Conservation (phyloP, 1,284 basidiomycete genomes). For the Apiotrichum laibachii region DNA sequence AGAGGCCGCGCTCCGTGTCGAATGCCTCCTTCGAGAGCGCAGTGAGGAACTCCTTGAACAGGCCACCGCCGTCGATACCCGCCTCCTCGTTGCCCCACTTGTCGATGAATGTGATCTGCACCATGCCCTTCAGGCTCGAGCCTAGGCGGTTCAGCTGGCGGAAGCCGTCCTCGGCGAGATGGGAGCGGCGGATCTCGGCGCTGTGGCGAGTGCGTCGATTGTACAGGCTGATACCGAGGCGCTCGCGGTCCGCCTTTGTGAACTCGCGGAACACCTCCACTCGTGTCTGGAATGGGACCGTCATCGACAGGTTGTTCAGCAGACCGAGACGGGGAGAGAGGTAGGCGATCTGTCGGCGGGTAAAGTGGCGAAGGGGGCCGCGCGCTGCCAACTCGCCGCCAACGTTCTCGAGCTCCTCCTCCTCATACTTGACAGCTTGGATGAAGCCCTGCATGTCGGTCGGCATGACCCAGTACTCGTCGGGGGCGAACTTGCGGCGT, state of each 20-base stretch:
- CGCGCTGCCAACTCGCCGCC: slow-evolving; percentile 25
- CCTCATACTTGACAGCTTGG: slow-evolving; percentile 73
- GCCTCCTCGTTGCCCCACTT: slow-evolving; percentile 54
- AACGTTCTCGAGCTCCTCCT: slow-evolving; percentile 46
- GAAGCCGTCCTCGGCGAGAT: slow-evolving; percentile 85
- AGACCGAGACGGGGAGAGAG: slow-evolving; percentile 82
- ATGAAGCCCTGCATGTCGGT: slow-evolving; percentile 79
- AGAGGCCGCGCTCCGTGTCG: slow-evolving; percentile 88
- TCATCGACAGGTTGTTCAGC: slow-evolving; percentile 94
- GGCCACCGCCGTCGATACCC: slow-evolving; percentile 78
- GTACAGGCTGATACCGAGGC: slow-evolving; percentile 38
- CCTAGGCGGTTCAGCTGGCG: slow-evolving; percentile 62
- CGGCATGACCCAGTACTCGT: slow-evolving; percentile 81
- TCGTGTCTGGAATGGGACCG: slow-evolving; percentile 87
- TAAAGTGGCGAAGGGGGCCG: slow-evolving; percentile 7
- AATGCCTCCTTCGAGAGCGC: slow-evolving; percentile 88
- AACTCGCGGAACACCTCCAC: slow-evolving; percentile 87
- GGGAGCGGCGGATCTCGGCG: slow-evolving; percentile 68
- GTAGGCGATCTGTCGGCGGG: slow-evolving; percentile 66
- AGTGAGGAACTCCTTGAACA: slow-evolving; percentile 99
- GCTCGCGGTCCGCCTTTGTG: slow-evolving; percentile 55
- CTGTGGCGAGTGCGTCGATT: slow-evolving; percentile 5
- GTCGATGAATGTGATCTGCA: slow-evolving; percentile 88
- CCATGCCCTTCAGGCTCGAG: slow-evolving; percentile 69
- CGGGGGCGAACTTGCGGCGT: slow-evolving; percentile 70